Evolutionary conservation across 441 rosid genomes (phyloP).

Genomic region (Hypseocharis bilobata): DNA sequence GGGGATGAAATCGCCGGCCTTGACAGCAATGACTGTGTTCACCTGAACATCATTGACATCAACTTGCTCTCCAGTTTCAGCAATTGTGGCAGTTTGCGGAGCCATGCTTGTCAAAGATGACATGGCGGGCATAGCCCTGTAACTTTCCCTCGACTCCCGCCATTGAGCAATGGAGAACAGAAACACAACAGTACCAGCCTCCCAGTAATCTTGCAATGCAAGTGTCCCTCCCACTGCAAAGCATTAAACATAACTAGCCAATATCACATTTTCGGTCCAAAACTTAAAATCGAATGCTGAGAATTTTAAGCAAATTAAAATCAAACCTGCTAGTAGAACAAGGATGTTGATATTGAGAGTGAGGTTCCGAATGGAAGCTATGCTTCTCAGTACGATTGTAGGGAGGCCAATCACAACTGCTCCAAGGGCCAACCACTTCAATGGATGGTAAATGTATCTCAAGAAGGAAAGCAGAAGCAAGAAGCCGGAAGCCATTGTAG

Average conservation of each 20-base stretch:
- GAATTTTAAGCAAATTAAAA: too few relatives aligned
- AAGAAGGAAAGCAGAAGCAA: constrained; percentile 45
- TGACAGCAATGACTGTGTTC: constrained; percentile 59
- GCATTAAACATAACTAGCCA: neutral
- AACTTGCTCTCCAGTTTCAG: constrained; percentile 75
- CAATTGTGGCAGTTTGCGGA: constrained; percentile 71
- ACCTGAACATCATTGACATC: constrained; percentile 54
- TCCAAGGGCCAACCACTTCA: constrained; percentile 61
- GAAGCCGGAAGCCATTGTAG: constrained; percentile 49
- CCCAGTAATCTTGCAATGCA: constrained; percentile 56
- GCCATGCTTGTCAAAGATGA: constrained; percentile 67
- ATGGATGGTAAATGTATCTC: constrained; percentile 46
- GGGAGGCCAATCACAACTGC: constrained; percentile 53
- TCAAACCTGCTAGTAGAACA: constrained; percentile 58
- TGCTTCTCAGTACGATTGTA: constrained; percentile 46
- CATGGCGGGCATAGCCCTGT: constrained; percentile 58
- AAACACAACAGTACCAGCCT: constrained; percentile 79
- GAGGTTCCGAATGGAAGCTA: constrained; percentile 35
- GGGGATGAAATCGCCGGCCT: constrained; percentile 76
- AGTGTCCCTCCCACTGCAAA: constrained; percentile 63
- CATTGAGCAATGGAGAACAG: constrained; percentile 70
- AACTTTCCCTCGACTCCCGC: constrained; percentile 79
- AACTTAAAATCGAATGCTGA: too few relatives aligned
- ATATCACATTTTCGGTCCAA: neutral
- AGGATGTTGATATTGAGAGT: constrained; percentile 64